phyloP scores from a whole-genome alignment of 116 monocot genomes.

The Papilionanthe hybrid region DNA sequence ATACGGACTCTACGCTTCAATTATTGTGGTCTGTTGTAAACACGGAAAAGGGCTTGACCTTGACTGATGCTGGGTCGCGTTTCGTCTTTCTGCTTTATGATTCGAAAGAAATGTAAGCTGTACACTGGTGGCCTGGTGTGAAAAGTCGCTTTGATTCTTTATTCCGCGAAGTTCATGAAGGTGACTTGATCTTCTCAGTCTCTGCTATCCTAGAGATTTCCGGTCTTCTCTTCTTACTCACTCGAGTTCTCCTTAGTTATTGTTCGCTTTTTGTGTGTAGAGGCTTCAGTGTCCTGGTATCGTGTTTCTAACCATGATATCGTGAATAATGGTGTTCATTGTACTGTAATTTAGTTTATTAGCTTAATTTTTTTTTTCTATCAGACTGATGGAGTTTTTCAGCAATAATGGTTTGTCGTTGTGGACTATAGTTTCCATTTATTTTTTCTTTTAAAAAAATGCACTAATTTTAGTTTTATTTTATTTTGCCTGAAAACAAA shows the following conservation, averaged over 20 bases:
- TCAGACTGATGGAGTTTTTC: too few relatives aligned
- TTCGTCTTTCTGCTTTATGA: neutral
- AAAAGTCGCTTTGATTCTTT: neutral
- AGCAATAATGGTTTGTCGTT: too few relatives aligned
- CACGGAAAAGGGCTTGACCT: neutral
- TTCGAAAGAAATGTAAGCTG: neutral
- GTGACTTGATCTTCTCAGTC: neutral
- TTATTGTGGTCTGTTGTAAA: neutral
- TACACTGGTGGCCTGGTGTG: neutral
- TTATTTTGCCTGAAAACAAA: too few relatives aligned
- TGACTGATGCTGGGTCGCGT: neutral
- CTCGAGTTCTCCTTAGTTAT: neutral
- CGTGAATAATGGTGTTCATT: neutral
- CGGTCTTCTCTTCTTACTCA: neutral
- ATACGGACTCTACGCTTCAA: neutral
- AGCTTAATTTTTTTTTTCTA: too few relatives aligned
- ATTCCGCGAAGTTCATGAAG: neutral
- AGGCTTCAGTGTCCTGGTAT: neutral
- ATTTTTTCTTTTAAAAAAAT: too few relatives aligned
- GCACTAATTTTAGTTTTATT: too few relatives aligned
- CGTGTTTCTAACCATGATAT: neutral
- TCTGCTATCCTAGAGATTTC: neutral
- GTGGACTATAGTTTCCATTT: too few relatives aligned
- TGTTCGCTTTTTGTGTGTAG: neutral
- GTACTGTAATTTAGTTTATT: neutral